Conservation (phyloP, 768 basidiomycete genomes). For the Leccinum truebloodii region DNA sequence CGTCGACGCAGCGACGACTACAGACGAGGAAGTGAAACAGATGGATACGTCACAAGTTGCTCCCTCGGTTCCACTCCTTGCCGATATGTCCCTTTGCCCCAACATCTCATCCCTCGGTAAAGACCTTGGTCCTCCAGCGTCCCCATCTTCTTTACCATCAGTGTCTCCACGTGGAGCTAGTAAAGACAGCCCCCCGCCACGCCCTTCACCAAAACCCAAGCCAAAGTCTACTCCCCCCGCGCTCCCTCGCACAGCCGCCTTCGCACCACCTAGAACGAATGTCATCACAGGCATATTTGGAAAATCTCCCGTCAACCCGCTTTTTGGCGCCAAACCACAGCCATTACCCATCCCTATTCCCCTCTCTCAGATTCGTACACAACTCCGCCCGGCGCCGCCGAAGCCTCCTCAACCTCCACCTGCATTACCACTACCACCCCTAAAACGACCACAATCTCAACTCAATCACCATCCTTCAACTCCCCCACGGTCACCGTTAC, state of each 20-base stretch:
- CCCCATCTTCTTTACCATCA: conserved; percentile 1
- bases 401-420: conserved; percentile 23
- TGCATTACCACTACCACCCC: conserved; percentile 23
- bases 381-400: conserved; percentile 31
- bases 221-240: conserved; percentile 16
- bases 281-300: conserved; percentile 25
- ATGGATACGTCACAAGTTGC: neutral
- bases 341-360: conserved; percentile 30
- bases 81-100: conserved; percentile 14
- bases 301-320: conserved; percentile 25
- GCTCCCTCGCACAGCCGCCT: conserved; percentile 7
- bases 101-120: conserved; percentile 15
- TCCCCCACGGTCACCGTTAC: conserved; percentile 11
- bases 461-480: conserved; percentile 8
- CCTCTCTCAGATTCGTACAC: conserved; percentile 29
- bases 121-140: conserved; percentile 9
- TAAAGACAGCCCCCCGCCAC: conserved; percentile 20
- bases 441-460: conserved; percentile 22
- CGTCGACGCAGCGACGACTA: neutral
- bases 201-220: conserved; percentile 27
- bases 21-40: conserved; percentile 2
- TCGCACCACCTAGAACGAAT: conserved; percentile 20
- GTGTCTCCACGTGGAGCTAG: conserved; percentile 10
- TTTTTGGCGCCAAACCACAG: conserved; percentile 26
- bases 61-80: conserved; percentile 12